phyloP scores from a whole-genome alignment of 2,329 filamentous ascomycete genomes.

The Nemania bipapillata region DNA sequence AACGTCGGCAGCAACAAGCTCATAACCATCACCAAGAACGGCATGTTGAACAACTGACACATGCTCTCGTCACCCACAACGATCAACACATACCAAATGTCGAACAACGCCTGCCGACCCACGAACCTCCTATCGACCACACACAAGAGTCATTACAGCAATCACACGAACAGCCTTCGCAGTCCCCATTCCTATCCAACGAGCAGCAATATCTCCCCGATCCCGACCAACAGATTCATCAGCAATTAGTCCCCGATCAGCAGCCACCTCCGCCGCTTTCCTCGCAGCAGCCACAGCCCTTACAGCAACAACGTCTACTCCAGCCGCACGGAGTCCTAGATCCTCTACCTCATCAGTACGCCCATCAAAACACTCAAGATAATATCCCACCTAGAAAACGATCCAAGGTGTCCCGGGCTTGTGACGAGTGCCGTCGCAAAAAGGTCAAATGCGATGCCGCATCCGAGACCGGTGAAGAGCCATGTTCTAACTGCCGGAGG shows the following conservation, averaged over 20 bases:
- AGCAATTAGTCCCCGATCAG: constrained; percentile 29
- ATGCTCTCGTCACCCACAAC: constrained; percentile 32
- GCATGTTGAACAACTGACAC: constrained; percentile 13
- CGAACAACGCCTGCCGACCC: constrained; percentile 18
- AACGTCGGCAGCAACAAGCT: neutral
- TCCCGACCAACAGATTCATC: constrained; percentile 32
- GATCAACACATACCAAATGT: constrained; percentile 22
- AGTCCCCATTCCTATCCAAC: constrained; percentile 25
- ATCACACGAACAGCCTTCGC: constrained; percentile 33
- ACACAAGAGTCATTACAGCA: constrained; percentile 23
- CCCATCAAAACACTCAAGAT: constrained; percentile 57
- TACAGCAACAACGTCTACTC: constrained; percentile 50
- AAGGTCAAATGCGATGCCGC: constrained; percentile 90
- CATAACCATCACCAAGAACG: neutral
- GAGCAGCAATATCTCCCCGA: constrained; percentile 30
- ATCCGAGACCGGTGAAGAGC: constrained; percentile 75
- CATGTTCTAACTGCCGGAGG: constrained; percentile 83
- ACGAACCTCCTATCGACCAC: constrained; percentile 25
- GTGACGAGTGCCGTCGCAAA: constrained; percentile 88
- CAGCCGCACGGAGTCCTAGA: constrained; percentile 42
- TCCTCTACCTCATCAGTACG: constrained; percentile 55
- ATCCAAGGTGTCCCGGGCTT: constrained; percentile 87
- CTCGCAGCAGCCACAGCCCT: constrained; percentile 50
- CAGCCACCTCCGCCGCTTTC: constrained; percentile 35
- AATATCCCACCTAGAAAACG: constrained; percentile 77